These are phyloP conservation scores for Yamadazyma pseudoaaseri DNA, from an alignment of 1,139 yeast species.

Conservation along the genomic window DNA sequence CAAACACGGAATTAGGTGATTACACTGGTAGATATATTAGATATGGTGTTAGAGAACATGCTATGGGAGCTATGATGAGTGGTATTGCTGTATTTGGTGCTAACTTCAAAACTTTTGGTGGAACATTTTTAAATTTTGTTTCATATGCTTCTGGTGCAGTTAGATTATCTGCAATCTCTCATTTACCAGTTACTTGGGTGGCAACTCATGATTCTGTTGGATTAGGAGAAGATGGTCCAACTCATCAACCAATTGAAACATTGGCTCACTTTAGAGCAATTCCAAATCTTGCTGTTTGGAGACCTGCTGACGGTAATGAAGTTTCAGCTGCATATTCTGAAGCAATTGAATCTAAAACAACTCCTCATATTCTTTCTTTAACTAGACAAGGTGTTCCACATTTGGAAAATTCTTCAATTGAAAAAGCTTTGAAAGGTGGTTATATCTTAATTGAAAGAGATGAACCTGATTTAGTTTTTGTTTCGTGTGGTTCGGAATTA, in stretches of 20 bases:
- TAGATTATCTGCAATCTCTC: slow-evolving; percentile 89
- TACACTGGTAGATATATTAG: slow-evolving; percentile 91
- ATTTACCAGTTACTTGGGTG: slow-evolving; percentile 91
- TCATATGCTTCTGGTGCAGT: slow-evolving; percentile 97
- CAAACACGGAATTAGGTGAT: slow-evolving; percentile 73
- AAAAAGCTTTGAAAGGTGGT: slow-evolving; percentile 93
- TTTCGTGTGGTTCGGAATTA: slow-evolving; percentile 95
- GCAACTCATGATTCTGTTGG: slow-evolving; percentile 99
- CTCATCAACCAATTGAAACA: slow-evolving; percentile 99
- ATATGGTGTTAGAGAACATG: slow-evolving; percentile 99
- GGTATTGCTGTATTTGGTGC: slow-evolving; percentile 96
- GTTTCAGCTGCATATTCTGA: slow-evolving; percentile 90
- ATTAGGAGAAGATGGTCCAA: slow-evolving; percentile 98
- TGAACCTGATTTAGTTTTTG: slow-evolving; percentile 73
- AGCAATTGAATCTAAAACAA: slow-evolving; percentile 65
- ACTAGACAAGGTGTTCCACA: slow-evolving; percentile 98
- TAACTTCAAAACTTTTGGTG: slow-evolving; percentile 88
- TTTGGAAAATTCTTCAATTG: slow-evolving; percentile 86
- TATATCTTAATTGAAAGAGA: slow-evolving; percentile 63
- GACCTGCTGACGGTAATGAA: slow-evolving; percentile 99
- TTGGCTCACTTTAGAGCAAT: slow-evolving; percentile 94
- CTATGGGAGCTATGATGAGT: slow-evolving; percentile 97
- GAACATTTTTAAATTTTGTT: slow-evolving; percentile 96
- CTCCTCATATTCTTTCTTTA: slow-evolving; percentile 87
- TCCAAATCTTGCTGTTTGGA: slow-evolving; percentile 95